These are phyloP conservation scores for Aphanomyces euteiches DNA, from an alignment of 352 stramenopile species.

Conservation along the genomic window DNA sequence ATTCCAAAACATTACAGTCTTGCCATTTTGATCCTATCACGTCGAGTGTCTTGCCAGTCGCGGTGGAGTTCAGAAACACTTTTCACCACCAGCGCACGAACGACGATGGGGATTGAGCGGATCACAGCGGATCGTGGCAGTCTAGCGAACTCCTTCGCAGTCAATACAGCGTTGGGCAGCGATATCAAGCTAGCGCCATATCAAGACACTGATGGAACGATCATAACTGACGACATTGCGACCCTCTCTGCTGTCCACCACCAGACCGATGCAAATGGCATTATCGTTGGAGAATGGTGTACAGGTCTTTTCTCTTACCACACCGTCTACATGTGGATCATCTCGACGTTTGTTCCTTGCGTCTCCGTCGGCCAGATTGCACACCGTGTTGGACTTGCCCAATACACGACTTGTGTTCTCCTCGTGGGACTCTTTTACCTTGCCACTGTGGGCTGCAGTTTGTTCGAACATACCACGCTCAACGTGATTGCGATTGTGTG, in stretches of 20 bases:
- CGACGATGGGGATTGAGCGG: too few species aligned
- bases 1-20: too few species aligned
- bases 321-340: neutral
- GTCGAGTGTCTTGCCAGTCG: too few species aligned
- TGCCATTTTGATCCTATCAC: too few species aligned
- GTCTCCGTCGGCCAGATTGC: constrained; percentile 6
- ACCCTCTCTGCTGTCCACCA: neutral
- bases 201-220: neutral
- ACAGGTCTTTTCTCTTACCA: neutral
- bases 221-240: constrained; percentile 12
- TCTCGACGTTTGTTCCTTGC: neutral
- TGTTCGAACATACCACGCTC: neutral
- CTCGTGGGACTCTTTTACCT: constrained; percentile 10
- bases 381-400: constrained; percentile 12
- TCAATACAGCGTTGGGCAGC: neutral
- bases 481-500: neutral
- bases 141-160: neutral
- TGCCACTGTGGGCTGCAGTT: neutral
- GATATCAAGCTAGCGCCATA: neutral
- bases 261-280: neutral
- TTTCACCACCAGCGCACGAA: too few species aligned
- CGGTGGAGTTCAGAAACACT: too few species aligned
- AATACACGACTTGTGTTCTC: neutral
- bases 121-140: too few species aligned
- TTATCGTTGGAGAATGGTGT: neutral